Base-by-base conservation (phyloP, 2,329 filamentous ascomycete genomes). In the Neofusicoccum sp. region DNA sequence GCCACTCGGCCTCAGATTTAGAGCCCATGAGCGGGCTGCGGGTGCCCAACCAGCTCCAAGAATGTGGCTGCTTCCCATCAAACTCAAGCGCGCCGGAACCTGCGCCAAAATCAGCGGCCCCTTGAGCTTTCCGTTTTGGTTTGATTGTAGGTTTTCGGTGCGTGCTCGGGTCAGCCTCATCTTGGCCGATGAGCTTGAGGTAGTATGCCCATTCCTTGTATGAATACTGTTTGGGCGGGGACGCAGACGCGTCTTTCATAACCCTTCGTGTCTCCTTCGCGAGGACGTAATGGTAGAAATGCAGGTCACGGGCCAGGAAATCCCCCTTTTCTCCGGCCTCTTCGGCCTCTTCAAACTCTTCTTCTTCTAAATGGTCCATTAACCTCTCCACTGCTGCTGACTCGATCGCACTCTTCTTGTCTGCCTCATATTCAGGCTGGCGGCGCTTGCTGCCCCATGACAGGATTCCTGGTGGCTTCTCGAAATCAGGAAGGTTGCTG, bases 21-120 rank as follows among this genome's bases (percentile, higher is more conserved):
- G 81, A 81, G 3, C 87, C 84, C 84, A 91, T 87, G 11, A 92
- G 77, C 3, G 89, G 89, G 65, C 86, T 89, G 12, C 83, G 77
- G 48, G 84, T 80, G 0, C 87, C 88, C 1, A 92, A 81, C 89
- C 89, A 93, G 34, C 87, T 90, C 89, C 89, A 91, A 6, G 84
- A 86, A 83, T 86, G 89, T 9, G 70, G 63, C 43, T 69, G 64
- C 3, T 68, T 70, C 4, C 62, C 62, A n/a, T 36, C 48, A 20
- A 40, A 61, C 3, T 63, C 41, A n/a, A 65, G 64, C 4, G 67
- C 53, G 6, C 66, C 61, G 6, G 63, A 61, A 8, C 66, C 62
- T n/a, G 41, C 49, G 4, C 54, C 54, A 28, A 45, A 12, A n/a
- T 43, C 38, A 30, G 54, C 14, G 11, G 14, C 30, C 7, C 16